Evolutionary conservation across 805 yeast genomes (phyloP).

Genomic region (Monosporozyma unispora): DNA sequence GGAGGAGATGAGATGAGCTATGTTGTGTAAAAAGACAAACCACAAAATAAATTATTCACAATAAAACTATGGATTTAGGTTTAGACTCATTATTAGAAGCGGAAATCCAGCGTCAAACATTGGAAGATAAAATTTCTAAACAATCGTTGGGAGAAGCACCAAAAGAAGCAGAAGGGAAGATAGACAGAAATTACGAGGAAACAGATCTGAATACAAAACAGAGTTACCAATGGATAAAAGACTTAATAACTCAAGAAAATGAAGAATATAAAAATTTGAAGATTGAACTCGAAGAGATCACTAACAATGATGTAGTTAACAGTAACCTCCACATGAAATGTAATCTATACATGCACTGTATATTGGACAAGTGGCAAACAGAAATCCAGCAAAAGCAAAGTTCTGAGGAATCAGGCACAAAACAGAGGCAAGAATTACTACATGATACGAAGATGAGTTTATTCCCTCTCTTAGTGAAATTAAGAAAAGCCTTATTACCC

Average conservation of each 20-base stretch:
- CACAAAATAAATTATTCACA: background rate
- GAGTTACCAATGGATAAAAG: background rate
- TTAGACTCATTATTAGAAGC: background rate
- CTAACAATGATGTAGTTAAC: conserved; percentile 9
- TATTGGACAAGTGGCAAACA: conserved; percentile 32
- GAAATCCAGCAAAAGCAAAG: background rate
- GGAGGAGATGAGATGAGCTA: background rate
- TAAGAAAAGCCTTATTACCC: conserved; percentile 37
- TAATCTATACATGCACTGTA: conserved; percentile 30
- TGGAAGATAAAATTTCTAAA: background rate
- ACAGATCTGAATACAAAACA: background rate
- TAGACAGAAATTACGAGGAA: background rate
- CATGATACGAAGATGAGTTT: conserved; percentile 42
- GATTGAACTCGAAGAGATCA: background rate
- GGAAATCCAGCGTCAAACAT: background rate
- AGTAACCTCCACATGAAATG: conserved; percentile 39
- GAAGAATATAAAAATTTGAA: background rate
- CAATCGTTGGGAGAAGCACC: background rate
- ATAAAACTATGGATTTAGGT: background rate
- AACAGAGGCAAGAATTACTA: conserved; percentile 19
- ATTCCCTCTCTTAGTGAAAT: conserved; percentile 43
- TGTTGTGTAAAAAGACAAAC: background rate
- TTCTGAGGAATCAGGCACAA: conserved; percentile 14
- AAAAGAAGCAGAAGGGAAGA: background rate
- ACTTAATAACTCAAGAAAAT: background rate